Base-by-base conservation (phyloP, 768 basidiomycete genomes). In the Pleurotus cornucopiae region DNA sequence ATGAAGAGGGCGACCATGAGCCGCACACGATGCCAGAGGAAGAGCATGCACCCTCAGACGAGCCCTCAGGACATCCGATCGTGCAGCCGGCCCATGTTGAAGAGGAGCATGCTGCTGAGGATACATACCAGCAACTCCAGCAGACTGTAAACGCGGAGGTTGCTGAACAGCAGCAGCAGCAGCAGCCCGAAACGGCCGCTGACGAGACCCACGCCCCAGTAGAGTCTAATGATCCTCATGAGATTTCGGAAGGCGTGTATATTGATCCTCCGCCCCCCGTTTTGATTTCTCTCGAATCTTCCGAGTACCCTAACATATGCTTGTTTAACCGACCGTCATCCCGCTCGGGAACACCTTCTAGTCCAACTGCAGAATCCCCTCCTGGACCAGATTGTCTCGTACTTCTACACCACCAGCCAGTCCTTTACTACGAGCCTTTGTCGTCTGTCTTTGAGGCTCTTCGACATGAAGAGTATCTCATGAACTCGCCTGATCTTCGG, bases 261-360 rank as follows among this genome's bases (percentile, higher is more conserved):
- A 87, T 88, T 51, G 88, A 89, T 58, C 84, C 86, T 25, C 88
- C 88, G 23, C 88, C 88, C 11, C 76, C 86, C 13, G 85, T 89
- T 44, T 70, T 88, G 37, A 65, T 89, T 34, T 73, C 77, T 37
- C 61, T 80, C 34, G 48, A 54, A n/a, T 63, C 72, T 56, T 62
- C 69, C 41, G 69, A 67, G 38, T 73, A 73, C 46, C 60, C 68
- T 39, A 69, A 75, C 30, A 73, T 76, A 59, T 78, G 71, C 54
- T 69, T 87, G 46, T 89, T 88, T 70, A 89, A 84, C 63, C 75
- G 77, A 46, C 78, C 80, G 5, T 20, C 38, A 6, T 57, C 61
- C 39, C 65, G 58, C 37, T 68, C 60, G 56, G 65, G 69, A 43
- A 67, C 66, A 45, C 63, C 71, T 26, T 59, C 60, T 13, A 57